Evolutionary conservation across 2,329 filamentous ascomycete genomes (phyloP).

Genomic region (Diplodia scrobiculata): DNA sequence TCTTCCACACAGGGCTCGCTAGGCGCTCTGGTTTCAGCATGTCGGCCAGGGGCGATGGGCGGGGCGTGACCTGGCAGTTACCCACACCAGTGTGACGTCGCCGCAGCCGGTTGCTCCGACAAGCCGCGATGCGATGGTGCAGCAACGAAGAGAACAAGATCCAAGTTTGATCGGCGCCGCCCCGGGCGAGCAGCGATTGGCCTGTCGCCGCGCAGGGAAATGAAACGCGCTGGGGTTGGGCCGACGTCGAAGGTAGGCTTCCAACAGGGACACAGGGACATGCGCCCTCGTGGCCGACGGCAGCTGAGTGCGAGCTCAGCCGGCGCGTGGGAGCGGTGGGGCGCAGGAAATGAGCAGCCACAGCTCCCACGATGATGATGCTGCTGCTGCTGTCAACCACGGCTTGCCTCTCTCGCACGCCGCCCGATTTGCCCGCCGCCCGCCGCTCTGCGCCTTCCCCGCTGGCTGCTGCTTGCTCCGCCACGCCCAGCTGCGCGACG

Average conservation of each 20-base stretch:
- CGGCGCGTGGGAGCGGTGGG: slow-evolving; percentile 12
- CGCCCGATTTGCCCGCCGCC: neutral
- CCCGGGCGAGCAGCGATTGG: neutral
- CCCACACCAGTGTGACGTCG: neutral
- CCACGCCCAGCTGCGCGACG: neutral
- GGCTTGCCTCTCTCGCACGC: neutral
- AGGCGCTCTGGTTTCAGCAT: slow-evolving; percentile 17
- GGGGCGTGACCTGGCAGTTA: neutral
- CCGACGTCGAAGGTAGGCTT: neutral
- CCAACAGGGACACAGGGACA: neutral
- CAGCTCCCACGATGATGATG: neutral
- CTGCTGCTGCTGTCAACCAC: slow-evolving; percentile 1
- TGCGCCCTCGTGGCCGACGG: neutral
- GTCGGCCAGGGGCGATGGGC: slow-evolving; percentile 1
- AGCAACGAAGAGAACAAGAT: neutral
- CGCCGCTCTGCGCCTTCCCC: neutral
- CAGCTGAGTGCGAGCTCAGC: neutral
- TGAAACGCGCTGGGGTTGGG: neutral
- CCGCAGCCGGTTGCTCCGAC: neutral
- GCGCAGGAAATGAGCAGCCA: slow-evolving; percentile 23
- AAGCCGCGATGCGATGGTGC: neutral
- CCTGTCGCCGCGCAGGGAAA: neutral
- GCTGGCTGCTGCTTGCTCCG: neutral
- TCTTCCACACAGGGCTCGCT: slow-evolving; percentile 1
- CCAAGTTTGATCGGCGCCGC: neutral